phyloP scores from a whole-genome alignment of 768 basidiomycete genomes.

The Russula compacta region DNA sequence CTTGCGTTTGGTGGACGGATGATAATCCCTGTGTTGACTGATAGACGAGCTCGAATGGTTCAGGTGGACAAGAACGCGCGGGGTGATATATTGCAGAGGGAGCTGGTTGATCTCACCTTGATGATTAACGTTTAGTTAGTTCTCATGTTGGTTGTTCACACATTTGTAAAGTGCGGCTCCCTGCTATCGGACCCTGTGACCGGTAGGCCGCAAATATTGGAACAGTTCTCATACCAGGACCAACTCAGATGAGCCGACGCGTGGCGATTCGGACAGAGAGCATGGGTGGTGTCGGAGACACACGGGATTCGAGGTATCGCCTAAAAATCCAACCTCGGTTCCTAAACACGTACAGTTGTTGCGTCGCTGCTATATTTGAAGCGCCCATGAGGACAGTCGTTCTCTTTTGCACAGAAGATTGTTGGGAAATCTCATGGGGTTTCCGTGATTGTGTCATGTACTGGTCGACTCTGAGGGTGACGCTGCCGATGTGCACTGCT shows the following conservation, averaged over 20 bases:
- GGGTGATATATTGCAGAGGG: constrained; percentile 53
- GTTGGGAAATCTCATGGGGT: background rate
- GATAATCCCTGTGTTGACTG: constrained; percentile 72
- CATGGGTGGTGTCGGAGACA: too few species aligned
- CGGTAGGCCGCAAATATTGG: too few species aligned
- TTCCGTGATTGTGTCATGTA: background rate
- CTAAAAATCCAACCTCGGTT: background rate
- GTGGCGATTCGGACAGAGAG: too few species aligned
- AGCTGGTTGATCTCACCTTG: constrained; percentile 43
- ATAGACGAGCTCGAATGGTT: constrained; percentile 30
- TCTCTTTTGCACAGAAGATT: background rate
- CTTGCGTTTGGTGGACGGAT: constrained; percentile 66
- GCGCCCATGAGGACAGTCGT: background rate
- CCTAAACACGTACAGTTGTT: background rate
- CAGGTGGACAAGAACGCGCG: constrained; percentile 64
- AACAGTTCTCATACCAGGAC: too few species aligned
- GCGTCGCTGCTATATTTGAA: background rate
- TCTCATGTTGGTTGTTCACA: too few species aligned
- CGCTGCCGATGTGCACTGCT: too few species aligned
- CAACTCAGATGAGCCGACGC: too few species aligned
- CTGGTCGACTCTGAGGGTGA: too few species aligned
- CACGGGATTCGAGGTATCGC: too few species aligned
- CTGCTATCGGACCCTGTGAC: too few species aligned
- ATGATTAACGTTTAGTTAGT: too few species aligned
- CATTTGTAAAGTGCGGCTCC: too few species aligned